These are phyloP conservation scores for Physcomitrium patens DNA, from an alignment of 225 moss, liverwort and hornwort genomes.

Conservation along the genomic window DNA sequence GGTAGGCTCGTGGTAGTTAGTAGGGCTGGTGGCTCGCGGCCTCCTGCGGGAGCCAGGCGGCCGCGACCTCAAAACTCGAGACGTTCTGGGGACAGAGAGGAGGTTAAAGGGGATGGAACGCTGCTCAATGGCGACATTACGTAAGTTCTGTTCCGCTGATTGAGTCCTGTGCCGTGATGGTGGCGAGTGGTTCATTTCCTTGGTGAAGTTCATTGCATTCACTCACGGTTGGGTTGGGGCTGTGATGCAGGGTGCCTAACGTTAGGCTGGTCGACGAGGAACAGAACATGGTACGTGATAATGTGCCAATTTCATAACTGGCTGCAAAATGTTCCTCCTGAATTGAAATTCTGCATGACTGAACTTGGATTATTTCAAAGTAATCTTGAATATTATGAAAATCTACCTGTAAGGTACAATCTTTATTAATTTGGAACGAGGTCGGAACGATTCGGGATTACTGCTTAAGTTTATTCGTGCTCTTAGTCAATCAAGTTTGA, in stretches of 20 bases:
- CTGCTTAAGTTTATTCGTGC: no score
- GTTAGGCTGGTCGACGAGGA: slow-evolving; percentile 90
- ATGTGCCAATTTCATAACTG: background rate
- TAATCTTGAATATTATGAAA: no score
- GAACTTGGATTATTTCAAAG: no score
- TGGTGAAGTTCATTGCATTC: slow-evolving; percentile 6
- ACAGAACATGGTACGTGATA: slow-evolving; percentile 79
- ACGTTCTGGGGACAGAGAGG: slow-evolving; percentile 41
- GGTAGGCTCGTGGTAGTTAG: slow-evolving; percentile 52
- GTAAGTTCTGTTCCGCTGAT: slow-evolving; percentile 31
- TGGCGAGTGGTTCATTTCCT: background rate
- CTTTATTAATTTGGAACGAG: no score
- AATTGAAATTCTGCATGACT: no score
- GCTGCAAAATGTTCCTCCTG: background rate
- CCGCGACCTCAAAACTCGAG: slow-evolving; percentile 46
- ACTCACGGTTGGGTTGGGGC: slow-evolving; percentile 44
- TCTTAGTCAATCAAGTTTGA: no score
- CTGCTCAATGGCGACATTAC: slow-evolving; percentile 56
- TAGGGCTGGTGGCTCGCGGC: slow-evolving; percentile 59
- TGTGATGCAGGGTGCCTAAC: slow-evolving; percentile 70
- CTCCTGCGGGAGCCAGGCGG: slow-evolving; percentile 57
- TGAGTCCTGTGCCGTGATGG: background rate
- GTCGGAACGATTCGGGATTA: no score
- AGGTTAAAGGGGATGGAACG: slow-evolving; percentile 46
- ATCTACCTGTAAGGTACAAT: no score